Evolutionary conservation across 2,329 filamentous ascomycete genomes (phyloP).

Genomic region (Fusarium transvaalense): DNA sequence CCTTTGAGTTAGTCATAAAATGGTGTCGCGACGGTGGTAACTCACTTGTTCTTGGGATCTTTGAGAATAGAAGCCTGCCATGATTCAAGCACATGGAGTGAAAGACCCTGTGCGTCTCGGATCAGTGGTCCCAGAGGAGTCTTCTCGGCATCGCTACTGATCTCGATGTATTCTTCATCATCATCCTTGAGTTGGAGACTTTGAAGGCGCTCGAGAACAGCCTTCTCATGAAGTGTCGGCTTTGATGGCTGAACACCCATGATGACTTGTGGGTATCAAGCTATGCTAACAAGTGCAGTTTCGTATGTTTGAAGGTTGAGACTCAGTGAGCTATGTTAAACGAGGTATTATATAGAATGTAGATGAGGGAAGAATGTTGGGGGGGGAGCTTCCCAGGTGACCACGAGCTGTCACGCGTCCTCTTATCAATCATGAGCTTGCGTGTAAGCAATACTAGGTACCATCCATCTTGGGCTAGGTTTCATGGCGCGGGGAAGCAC

Average conservation of each 20-base stretch:
- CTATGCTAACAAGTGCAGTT: not conserved
- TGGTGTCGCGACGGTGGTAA: not conserved
- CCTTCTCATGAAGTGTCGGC: slow-evolving; percentile 56
- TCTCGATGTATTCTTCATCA: slow-evolving; percentile 66
- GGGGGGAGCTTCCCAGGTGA: not conserved
- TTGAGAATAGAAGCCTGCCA: slow-evolving; percentile 74
- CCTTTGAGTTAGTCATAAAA: slow-evolving; percentile 1
- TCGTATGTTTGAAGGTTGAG: not conserved
- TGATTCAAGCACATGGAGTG: slow-evolving; percentile 62
- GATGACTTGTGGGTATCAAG: not conserved
- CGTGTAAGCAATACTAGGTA: slow-evolving; percentile 1
- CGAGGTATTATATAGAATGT: not conserved
- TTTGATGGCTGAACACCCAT: slow-evolving; percentile 64
- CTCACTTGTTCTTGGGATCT: slow-evolving; percentile 74
- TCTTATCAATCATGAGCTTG: slow-evolving; percentile 31
- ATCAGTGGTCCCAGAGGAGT: slow-evolving; percentile 10
- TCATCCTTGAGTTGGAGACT: slow-evolving; percentile 63
- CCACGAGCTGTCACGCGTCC: slow-evolving; percentile 28
- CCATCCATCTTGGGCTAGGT: slow-evolving; percentile 3
- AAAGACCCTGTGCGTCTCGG: slow-evolving; percentile 61
- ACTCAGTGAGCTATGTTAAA: not conserved
- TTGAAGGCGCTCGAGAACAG: slow-evolving; percentile 59
- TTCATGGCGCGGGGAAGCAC: slow-evolving; percentile 24
- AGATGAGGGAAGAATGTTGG: not conserved
- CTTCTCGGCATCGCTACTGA: slow-evolving; percentile 57